Conservation (phyloP, 164 flowering plant genomes). For the Nymphaea colorata region DNA sequence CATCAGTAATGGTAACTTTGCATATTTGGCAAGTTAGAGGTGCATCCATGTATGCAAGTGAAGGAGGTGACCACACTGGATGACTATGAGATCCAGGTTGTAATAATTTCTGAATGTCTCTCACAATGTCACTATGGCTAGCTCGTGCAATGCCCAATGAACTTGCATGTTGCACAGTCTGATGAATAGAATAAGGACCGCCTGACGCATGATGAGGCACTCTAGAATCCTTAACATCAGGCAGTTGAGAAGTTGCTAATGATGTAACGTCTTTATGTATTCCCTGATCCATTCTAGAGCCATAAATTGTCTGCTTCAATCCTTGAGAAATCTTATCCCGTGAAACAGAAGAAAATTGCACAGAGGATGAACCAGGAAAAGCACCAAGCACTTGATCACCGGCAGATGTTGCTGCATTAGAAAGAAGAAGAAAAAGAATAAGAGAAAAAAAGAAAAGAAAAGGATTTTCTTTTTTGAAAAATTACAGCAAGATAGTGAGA, state of each 20-base stretch:
- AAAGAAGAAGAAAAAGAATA: background rate
- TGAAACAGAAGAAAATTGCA: slow-evolving; percentile 30
- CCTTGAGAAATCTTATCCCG: slow-evolving; percentile 27
- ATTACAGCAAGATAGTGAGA: background rate
- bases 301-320: slow-evolving; percentile 27
- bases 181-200: slow-evolving; percentile 24
- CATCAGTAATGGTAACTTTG: slow-evolving; percentile 40
- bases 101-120: slow-evolving; percentile 57
- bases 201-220: slow-evolving; percentile 29
- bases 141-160: slow-evolving; percentile 24
- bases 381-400: slow-evolving; percentile 23
- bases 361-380: slow-evolving; percentile 34
- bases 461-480: background rate
- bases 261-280: slow-evolving; percentile 16
- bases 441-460: background rate
- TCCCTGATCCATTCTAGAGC: slow-evolving; percentile 26
- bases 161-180: slow-evolving; percentile 31
- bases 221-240: slow-evolving; percentile 30
- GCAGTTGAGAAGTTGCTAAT: slow-evolving; percentile 23
- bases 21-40: slow-evolving; percentile 70
- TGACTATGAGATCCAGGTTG: slow-evolving; percentile 46
- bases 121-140: slow-evolving; percentile 60
- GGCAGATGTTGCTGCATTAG: slow-evolving; percentile 40
- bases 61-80: slow-evolving; percentile 76
- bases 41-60: slow-evolving; percentile 83